These are phyloP conservation scores for Asterionellopsis glacialis DNA, from an alignment of 108 stramenopile species.

Conservation along the genomic window DNA sequence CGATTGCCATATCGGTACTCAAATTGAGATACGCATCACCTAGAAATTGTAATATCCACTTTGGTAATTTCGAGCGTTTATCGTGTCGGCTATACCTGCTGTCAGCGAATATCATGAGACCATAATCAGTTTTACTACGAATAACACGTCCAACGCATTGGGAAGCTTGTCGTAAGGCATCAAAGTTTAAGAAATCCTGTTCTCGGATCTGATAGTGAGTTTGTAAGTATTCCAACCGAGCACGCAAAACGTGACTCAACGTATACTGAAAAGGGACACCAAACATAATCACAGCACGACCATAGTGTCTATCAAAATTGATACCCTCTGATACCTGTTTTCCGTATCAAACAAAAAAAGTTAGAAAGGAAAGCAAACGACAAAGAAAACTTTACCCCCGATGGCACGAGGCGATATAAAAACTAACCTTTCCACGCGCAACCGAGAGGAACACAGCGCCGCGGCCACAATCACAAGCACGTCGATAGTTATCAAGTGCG, in stretches of 20 bases:
- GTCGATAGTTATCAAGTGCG: conserved; percentile 94
- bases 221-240: conserved; percentile 93
- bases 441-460: conserved; percentile 99
- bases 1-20: conserved; percentile 87
- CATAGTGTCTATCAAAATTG: conserved; percentile 99
- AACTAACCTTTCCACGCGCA: conserved; percentile 92
- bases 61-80: conserved; percentile 94
- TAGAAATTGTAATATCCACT: conserved; percentile 95
- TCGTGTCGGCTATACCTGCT: conserved; percentile 92
- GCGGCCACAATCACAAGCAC: conserved; percentile 97
- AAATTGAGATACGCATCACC: conserved; percentile 86
- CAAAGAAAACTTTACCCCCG: neutral
- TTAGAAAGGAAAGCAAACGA: conserved; percentile 1
- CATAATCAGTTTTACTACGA: conserved; percentile 94
- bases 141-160: conserved; percentile 97
- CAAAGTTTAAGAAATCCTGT: conserved; percentile 96
- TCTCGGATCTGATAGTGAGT: conserved; percentile 92
- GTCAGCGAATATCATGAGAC: conserved; percentile 94
- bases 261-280: conserved; percentile 99
- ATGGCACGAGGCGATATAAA: neutral
- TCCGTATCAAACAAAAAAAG: neutral
- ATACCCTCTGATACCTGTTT: conserved; percentile 98
- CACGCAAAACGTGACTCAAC: conserved; percentile 88
- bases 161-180: conserved; percentile 89
- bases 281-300: conserved; percentile 96